Evolutionary conservation across 179 eudicot species (phyloP).

Genomic region (Patellifolia procumbens): DNA sequence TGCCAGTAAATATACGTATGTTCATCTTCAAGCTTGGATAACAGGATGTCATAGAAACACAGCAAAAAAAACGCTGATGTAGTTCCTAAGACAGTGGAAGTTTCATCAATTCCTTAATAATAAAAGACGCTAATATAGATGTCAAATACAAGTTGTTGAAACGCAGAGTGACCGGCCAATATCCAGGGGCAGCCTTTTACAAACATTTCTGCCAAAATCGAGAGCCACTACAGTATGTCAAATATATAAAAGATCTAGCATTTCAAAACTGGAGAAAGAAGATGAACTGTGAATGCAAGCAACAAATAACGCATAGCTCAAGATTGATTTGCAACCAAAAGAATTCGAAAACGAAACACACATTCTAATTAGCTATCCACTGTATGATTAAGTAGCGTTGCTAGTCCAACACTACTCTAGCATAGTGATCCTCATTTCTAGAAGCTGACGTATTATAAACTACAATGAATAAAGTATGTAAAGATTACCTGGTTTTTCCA

Average conservation of each 20-base stretch:
- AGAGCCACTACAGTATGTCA: background rate
- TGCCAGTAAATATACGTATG: background rate
- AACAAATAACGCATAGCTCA: background rate
- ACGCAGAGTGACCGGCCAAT: background rate
- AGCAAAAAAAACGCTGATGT: background rate
- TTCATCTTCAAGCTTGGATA: background rate
- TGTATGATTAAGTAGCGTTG: background rate
- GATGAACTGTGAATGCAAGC: background rate
- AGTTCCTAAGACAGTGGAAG: background rate
- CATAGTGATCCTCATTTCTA: background rate
- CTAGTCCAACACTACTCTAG: background rate
- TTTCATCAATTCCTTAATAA: background rate
- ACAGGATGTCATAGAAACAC: background rate
- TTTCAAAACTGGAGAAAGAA: background rate
- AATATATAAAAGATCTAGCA: background rate
- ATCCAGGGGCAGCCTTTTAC: background rate
- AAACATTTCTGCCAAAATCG: background rate
- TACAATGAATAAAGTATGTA: background rate
- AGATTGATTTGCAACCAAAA: background rate
- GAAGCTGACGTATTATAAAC: background rate
- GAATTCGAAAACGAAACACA: background rate
- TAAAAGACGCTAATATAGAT: background rate
- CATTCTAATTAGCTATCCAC: background rate
- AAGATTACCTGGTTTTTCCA: constrained; percentile 36
- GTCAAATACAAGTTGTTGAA: background rate